These are phyloP conservation scores for Arachnomyces sp. DNA, from an alignment of 2,329 filamentous ascomycete species.

Conservation along the genomic window DNA sequence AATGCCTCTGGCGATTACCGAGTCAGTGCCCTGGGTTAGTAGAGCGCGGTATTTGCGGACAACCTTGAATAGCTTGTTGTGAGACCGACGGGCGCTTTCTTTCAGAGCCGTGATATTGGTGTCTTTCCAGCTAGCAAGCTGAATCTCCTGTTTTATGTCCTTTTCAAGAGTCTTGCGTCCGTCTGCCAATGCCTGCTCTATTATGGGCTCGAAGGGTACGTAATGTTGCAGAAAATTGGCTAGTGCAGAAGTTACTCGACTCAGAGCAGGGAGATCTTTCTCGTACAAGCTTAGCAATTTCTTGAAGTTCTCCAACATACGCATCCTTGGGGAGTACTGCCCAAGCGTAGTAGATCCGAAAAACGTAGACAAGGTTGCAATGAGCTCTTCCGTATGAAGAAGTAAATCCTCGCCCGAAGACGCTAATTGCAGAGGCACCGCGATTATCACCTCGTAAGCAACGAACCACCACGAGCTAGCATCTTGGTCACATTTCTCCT, in stretches of 20 bases:
- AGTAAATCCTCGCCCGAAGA: constrained; percentile 52
- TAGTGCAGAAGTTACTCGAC: constrained; percentile 55
- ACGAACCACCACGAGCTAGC: constrained; percentile 94
- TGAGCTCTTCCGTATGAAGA: constrained; percentile 57
- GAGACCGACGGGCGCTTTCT: constrained; percentile 82
- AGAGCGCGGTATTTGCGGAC: constrained; percentile 81
- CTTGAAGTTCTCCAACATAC: constrained; percentile 54
- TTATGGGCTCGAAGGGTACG: constrained; percentile 57
- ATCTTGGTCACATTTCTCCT: constrained; percentile 63
- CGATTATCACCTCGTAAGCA: constrained; percentile 82
- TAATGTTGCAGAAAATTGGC: constrained; percentile 72
- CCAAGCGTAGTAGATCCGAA: constrained; percentile 71
- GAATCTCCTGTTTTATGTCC: constrained; percentile 83
- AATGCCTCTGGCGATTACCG: constrained; percentile 38
- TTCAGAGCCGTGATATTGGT: constrained; percentile 84
- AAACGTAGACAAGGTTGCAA: constrained; percentile 71
- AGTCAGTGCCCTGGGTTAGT: constrained; percentile 65
- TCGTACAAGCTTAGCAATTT: constrained; percentile 57
- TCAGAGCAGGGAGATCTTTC: constrained; percentile 51
- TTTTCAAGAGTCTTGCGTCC: constrained; percentile 75
- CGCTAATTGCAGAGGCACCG: constrained; percentile 60
- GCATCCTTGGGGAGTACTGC: constrained; percentile 66
- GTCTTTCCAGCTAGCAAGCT: constrained; percentile 95
- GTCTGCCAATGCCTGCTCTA: constrained; percentile 56
- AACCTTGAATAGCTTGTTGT: constrained; percentile 83